phyloP scores from a whole-genome alignment of 83 land plant genomes.

The Thuja plicata region DNA sequence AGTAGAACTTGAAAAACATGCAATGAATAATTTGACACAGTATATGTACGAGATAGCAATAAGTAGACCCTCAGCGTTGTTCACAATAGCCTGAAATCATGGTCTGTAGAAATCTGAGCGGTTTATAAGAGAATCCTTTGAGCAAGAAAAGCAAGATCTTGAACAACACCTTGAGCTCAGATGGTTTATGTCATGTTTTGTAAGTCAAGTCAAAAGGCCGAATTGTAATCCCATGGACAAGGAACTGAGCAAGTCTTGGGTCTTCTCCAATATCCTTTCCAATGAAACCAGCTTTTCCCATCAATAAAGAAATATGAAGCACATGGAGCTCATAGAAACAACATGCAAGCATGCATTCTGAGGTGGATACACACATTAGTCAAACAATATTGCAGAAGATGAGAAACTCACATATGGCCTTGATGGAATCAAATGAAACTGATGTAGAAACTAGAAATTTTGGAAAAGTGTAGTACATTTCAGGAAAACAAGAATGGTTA shows the following conservation, averaged over 20 bases:
- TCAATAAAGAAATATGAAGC: not conserved
- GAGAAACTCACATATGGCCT: not conserved
- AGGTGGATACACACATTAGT: not conserved
- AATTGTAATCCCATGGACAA: not conserved
- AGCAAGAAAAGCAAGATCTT: not conserved
- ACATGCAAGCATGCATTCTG: not conserved
- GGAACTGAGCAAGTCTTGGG: not conserved
- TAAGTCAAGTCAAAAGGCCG: not conserved
- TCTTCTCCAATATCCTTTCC: not conserved
- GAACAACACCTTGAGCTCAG: not conserved
- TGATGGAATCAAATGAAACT: not conserved
- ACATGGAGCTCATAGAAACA: not conserved
- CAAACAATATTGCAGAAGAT: not conserved
- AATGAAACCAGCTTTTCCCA: not conserved
- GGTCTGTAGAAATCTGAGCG: not conserved
- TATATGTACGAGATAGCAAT: not conserved
- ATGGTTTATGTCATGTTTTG: not conserved
- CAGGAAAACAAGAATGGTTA: not conserved
- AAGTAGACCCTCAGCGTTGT: not conserved
- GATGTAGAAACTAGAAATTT: not conserved
- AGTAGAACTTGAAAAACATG: not conserved
- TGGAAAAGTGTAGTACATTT: not conserved
- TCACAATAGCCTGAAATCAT: not conserved
- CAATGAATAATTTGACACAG: not conserved
- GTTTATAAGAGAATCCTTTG: not conserved